These are phyloP conservation scores for Artemisia argyi DNA, from an alignment of 129 eudicot genomes.

Conservation along the genomic window DNA sequence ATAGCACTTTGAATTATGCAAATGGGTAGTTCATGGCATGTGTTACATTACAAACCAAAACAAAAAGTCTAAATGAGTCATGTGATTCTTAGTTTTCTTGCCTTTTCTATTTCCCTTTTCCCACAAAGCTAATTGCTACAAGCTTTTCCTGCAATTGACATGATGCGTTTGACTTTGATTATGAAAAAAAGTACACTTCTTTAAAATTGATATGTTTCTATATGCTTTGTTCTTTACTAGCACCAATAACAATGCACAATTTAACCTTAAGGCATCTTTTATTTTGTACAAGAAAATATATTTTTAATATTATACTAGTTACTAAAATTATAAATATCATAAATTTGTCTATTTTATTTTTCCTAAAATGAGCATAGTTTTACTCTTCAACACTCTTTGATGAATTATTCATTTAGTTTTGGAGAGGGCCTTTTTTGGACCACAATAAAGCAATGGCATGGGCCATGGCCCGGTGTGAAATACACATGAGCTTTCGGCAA, in stretches of 20 bases:
- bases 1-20: constrained; percentile 15
- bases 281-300: too few species aligned
- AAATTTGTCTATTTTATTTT: too few species aligned
- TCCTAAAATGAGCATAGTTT: too few species aligned
- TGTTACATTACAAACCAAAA: constrained; percentile 1
- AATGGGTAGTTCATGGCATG: constrained; percentile 17
- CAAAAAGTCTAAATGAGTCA: not conserved
- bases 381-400: not conserved
- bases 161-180: constrained; percentile 30
- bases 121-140: constrained; percentile 28
- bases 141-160: constrained; percentile 24
- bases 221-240: constrained; percentile 23
- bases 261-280: constrained; percentile 8
- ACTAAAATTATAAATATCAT: too few species aligned
- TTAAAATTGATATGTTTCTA: constrained; percentile 20
- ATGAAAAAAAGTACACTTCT: constrained; percentile 5
- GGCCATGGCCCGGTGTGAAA: constrained; percentile 23
- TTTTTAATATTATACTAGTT: too few species aligned
- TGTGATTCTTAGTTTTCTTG: constrained; percentile 19
- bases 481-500: constrained; percentile 27
- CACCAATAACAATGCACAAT: constrained; percentile 27
- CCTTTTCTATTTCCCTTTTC: constrained; percentile 17
- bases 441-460: constrained; percentile 19
- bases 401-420: too few species aligned
- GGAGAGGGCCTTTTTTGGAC: constrained; percentile 13